Conservation (phyloP, 2,329 filamentous ascomycete genomes). For the Pestalotiopsis sp. region DNA sequence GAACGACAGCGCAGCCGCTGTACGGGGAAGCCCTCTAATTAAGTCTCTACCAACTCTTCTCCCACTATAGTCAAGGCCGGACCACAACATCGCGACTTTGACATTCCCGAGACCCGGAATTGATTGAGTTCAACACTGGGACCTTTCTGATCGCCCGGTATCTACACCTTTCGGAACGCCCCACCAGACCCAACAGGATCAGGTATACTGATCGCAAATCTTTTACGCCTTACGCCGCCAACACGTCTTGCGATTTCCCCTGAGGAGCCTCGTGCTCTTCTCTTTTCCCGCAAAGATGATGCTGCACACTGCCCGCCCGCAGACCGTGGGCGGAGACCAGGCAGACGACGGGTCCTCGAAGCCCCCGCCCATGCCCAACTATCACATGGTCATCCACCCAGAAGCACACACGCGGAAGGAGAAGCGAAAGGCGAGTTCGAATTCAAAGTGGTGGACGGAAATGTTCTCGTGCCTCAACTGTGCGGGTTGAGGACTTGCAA, state of each 20-base stretch:
- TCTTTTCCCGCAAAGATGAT: not conserved
- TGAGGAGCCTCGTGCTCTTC: not conserved
- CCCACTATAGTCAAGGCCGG: no score
- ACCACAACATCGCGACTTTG: no score
- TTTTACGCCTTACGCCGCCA: not conserved
- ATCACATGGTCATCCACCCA: not conserved
- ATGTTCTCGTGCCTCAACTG: not conserved
- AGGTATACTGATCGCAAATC: not conserved
- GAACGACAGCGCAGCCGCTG: no score
- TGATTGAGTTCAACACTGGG: not conserved
- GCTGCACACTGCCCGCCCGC: slow-evolving; percentile 4
- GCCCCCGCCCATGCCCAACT: not conserved
- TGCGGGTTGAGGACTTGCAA: not conserved
- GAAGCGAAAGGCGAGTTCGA: not conserved
- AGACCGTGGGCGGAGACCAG: not conserved
- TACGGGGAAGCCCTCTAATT: no score
- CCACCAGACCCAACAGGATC: not conserved
- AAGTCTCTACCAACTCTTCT: no score
- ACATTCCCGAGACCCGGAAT: not conserved
- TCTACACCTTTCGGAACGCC: not conserved
- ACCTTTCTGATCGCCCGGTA: not conserved
- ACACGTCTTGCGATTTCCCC: not conserved
- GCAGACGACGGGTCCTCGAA: not conserved
- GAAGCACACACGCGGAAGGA: not conserved
- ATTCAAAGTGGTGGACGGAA: not conserved